Percentiles rank a stretch among this genome's conserved stretches.
Conservation (phyloP, 1,139 yeast genomes). For the Chernovozyma aurita region DNA sequence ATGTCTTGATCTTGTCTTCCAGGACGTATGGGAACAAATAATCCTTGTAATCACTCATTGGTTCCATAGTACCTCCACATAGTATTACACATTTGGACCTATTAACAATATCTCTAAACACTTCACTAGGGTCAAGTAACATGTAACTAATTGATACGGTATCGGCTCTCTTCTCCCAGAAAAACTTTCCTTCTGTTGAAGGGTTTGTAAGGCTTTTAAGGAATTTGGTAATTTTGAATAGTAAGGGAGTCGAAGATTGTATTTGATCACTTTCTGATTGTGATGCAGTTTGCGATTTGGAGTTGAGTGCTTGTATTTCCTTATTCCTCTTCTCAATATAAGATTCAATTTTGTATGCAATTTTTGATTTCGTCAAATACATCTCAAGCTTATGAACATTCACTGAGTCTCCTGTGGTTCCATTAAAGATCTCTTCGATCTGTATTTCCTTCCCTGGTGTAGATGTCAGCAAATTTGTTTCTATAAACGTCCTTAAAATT, state of each 20-base stretch:
- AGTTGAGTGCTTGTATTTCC: background rate
- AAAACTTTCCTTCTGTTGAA: constrained; percentile 74
- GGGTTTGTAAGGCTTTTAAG: constrained; percentile 68
- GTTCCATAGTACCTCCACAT: constrained; percentile 98
- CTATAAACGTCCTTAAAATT: constrained; percentile 45
- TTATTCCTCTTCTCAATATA: constrained; percentile 43
- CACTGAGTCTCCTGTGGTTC: constrained; percentile 63
- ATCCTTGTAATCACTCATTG: constrained; percentile 63
- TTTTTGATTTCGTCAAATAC: constrained; percentile 63
- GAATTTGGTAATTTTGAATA: constrained; percentile 65
- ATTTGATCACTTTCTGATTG: background rate
- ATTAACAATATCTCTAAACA: constrained; percentile 62
- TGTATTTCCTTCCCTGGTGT: constrained; percentile 53
- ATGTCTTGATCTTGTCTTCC: constrained; percentile 40
- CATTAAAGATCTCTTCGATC: constrained; percentile 49
- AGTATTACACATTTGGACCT: constrained; percentile 68
- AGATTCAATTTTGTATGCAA: constrained; percentile 80
- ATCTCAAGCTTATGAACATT: constrained; percentile 66
- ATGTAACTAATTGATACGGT: constrained; percentile 54
- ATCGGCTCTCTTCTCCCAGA: constrained; percentile 46
- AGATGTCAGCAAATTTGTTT: constrained; percentile 15
- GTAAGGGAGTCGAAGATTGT: constrained; percentile 44
- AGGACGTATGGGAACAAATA: constrained; percentile 60
- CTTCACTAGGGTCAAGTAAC: constrained; percentile 74
- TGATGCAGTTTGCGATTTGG: background rate